Evolutionary conservation across 2,329 filamentous ascomycete species (phyloP).

Genomic region (Xylaria sp.): DNA sequence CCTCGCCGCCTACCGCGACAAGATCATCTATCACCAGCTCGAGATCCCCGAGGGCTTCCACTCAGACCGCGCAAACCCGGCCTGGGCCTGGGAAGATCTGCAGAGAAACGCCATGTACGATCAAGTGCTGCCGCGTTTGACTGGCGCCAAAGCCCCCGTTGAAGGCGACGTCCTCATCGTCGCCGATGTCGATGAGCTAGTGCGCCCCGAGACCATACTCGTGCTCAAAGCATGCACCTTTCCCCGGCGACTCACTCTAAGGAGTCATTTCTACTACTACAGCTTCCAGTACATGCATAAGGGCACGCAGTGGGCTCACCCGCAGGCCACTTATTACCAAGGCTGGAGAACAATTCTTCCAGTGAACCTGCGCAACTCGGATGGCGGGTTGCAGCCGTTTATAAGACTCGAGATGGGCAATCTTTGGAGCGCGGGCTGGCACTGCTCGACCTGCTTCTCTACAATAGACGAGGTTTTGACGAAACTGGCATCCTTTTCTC

Average conservation of each 20-base stretch:
- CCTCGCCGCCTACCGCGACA: conserved; percentile 59
- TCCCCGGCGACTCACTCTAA: conserved; percentile 58
- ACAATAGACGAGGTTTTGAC: conserved; percentile 60
- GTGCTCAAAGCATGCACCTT: conserved; percentile 58
- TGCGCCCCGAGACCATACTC: conserved; percentile 55
- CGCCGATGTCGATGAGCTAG: conserved; percentile 66
- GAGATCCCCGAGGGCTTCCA: conserved; percentile 50
- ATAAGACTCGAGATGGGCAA: conserved; percentile 50
- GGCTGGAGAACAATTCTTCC: conserved; percentile 58
- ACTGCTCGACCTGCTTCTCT: conserved; percentile 66
- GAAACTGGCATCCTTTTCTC: conserved; percentile 63
- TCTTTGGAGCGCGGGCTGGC: conserved; percentile 50
- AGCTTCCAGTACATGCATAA: conserved; percentile 59
- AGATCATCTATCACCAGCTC: conserved; percentile 66
- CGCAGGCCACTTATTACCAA: conserved; percentile 63
- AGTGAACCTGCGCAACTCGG: conserved; percentile 57
- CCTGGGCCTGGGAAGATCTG: conserved; percentile 57
- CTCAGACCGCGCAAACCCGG: conserved; percentile 43
- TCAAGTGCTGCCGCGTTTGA: conserved; percentile 59
- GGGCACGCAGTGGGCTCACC: conserved; percentile 59
- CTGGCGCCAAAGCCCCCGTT: conserved; percentile 48
- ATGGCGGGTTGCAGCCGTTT: conserved; percentile 47
- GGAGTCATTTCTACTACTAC: conserved; percentile 62
- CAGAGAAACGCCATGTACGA: conserved; percentile 61
- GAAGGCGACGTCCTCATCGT: conserved; percentile 62